Evolutionary conservation across 495 filamentous ascomycete species (phyloP), one percentile per base, ranked within the genome.

Genomic region (Trichoderma erinaceum): DNA sequence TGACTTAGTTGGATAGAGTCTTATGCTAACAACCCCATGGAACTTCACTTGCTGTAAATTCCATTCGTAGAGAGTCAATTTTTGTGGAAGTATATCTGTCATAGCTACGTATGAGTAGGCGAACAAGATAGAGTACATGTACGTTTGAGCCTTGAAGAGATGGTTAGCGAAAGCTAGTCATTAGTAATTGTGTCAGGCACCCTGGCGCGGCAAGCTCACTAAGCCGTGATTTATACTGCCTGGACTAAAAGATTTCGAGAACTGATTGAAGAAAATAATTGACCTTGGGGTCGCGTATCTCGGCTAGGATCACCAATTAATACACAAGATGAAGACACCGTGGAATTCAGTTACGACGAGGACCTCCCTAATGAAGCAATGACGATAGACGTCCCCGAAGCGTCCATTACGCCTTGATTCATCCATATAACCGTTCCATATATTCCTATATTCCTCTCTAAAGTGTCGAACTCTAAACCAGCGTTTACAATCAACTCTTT

Each of bases 391-490:
- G 43, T 13, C 43, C 43, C 43, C 16, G 43, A 44, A 2, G 2
- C 16, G 13, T 3, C 43, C 4, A 2, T 10, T 44, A 44, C 43
- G 43, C 78, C 38, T 81, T 79, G 80, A 80, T 81, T 68, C 78
- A 81, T 63, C 73, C 74, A 25, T 79, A 82, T 65, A 78, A 80
- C 66, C 74, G 79, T 0, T 78, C 79, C 0, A 75, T 76, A 58
- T 79, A 63, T 78, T n/a, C 80, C 80, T 18, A 78, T 82, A 43
- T 80, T 79, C 61, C 75, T 81, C 58, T 77, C 79, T 41, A 79
- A 82, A 72, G 80, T 78, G 29, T 79, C 79, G 32, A 80, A 79
- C 52, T 80, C 80, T n/a, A n/a, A n/a, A n/a, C n/a, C n/a, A n/a
- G n/a, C n/a, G n/a, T n/a, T n/a, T n/a, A n/a, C n/a, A n/a, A n/a